phyloP scores from a whole-genome alignment of 2,329 filamentous ascomycete genomes.

The Monilinia aucupariae region DNA sequence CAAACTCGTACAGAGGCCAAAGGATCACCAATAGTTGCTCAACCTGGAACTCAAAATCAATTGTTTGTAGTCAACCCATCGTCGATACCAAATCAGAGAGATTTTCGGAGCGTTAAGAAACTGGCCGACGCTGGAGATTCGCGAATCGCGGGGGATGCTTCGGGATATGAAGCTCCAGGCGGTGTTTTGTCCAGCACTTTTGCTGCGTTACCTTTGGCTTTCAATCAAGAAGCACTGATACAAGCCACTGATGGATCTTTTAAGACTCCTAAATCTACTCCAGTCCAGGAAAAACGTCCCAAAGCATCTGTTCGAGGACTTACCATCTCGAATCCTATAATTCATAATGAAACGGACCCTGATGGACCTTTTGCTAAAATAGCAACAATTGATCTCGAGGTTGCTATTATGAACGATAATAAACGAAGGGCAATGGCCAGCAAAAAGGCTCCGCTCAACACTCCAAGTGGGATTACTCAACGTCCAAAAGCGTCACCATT shows the following conservation, averaged over 20 bases:
- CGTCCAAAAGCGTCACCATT: constrained; percentile 23
- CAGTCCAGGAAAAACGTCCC: constrained; percentile 27
- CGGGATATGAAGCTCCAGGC: constrained; percentile 31
- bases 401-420: constrained; percentile 32
- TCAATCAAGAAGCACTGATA: constrained; percentile 19
- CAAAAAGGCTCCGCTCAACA: constrained; percentile 26
- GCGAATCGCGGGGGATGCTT: constrained; percentile 18
- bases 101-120: constrained; percentile 28
- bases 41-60: constrained; percentile 28
- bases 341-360: constrained; percentile 16
- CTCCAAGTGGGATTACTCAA: constrained; percentile 25
- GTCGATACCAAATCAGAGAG: constrained; percentile 22
- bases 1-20: constrained; percentile 21
- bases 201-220: constrained; percentile 18
- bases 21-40: constrained; percentile 29
- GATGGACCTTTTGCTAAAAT: constrained; percentile 30
- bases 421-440: constrained; percentile 29
- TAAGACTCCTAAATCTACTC: neutral
- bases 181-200: constrained; percentile 28
- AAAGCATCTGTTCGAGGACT: constrained; percentile 30
- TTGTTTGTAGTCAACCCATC: constrained; percentile 35
- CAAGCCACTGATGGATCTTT: neutral
- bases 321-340: constrained; percentile 33
- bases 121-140: constrained; percentile 18
- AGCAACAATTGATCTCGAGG: constrained; percentile 34